These are phyloP conservation scores for Salix purpurea DNA, from an alignment of 345 rosid species.

Conservation along the genomic window DNA sequence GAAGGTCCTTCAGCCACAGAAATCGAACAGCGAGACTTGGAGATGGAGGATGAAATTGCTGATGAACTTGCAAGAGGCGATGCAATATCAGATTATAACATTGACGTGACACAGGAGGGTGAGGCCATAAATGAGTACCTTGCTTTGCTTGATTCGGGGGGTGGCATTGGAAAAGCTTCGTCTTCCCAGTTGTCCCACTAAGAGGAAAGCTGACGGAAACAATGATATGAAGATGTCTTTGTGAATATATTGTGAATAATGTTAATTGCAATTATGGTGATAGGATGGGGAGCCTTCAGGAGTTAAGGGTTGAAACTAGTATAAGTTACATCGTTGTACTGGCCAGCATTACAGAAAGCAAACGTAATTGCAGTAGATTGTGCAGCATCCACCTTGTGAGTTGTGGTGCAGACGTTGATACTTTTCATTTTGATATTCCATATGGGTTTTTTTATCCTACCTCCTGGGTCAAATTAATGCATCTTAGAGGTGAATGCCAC, in stretches of 20 bases:
- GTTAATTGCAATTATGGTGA: neutral
- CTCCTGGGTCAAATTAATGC: neutral
- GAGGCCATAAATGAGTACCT: constrained; percentile 67
- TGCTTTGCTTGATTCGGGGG: constrained; percentile 48
- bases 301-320: neutral
- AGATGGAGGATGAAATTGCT: constrained; percentile 72
- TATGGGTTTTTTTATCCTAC: no score
- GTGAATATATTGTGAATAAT: constrained; percentile 8
- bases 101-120: constrained; percentile 64
- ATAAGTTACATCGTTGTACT: neutral
- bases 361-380: neutral
- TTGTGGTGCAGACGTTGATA: neutral
- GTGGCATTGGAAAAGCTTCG: constrained; percentile 18
- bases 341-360: neutral
- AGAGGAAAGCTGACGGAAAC: neutral
- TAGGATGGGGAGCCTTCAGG: neutral
- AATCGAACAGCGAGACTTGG: constrained; percentile 49
- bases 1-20: constrained; percentile 19
- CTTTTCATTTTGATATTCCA: neutral
- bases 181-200: neutral
- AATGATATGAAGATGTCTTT: neutral
- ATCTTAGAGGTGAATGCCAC: neutral
- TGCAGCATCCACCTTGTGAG: neutral
- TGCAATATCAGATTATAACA: constrained; percentile 69
- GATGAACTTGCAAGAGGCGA: constrained; percentile 48